These are phyloP conservation scores for Pezicula neosporulosa DNA, from an alignment of 2,329 filamentous ascomycete genomes.

Conservation along the genomic window DNA sequence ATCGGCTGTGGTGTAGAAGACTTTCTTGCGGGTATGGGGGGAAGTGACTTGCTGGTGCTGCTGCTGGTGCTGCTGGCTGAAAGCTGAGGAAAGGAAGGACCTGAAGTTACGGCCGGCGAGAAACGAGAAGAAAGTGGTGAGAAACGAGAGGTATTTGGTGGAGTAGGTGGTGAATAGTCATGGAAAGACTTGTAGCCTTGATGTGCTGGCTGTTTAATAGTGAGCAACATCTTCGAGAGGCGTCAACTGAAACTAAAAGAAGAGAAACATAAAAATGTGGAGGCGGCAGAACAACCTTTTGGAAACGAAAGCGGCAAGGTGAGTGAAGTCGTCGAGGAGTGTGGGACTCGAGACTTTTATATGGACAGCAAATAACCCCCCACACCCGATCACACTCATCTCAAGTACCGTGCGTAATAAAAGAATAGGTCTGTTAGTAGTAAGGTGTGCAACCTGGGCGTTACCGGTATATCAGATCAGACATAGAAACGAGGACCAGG, in stretches of 20 bases:
- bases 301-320: conserved; percentile 14
- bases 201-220: conserved; percentile 43
- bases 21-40: conserved; percentile 30
- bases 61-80: conserved; percentile 12
- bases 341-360: conserved; percentile 23
- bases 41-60: conserved; percentile 23
- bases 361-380: conserved; percentile 19
- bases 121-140: conserved; percentile 35
- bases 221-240: conserved; percentile 44
- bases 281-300: conserved; percentile 22
- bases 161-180: conserved; percentile 41
- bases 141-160: conserved; percentile 37
- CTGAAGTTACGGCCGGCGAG: conserved; percentile 33
- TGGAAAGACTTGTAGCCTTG: conserved; percentile 42
- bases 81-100: conserved; percentile 26
- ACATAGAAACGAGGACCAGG: conserved; percentile 16
- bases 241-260: conserved; percentile 24
- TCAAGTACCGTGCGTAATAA: conserved; percentile 24
- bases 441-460: conserved; percentile 10
- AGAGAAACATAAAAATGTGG: conserved; percentile 24
- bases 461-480: conserved; percentile 12
- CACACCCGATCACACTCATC: conserved; percentile 19
- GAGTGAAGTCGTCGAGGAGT: conserved; percentile 16
- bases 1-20: conserved; percentile 50
- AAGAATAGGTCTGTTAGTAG: conserved; percentile 10